Evolutionary conservation across 352 stramenopile species (phyloP).

Genomic region (Blastocystis sp.): DNA sequence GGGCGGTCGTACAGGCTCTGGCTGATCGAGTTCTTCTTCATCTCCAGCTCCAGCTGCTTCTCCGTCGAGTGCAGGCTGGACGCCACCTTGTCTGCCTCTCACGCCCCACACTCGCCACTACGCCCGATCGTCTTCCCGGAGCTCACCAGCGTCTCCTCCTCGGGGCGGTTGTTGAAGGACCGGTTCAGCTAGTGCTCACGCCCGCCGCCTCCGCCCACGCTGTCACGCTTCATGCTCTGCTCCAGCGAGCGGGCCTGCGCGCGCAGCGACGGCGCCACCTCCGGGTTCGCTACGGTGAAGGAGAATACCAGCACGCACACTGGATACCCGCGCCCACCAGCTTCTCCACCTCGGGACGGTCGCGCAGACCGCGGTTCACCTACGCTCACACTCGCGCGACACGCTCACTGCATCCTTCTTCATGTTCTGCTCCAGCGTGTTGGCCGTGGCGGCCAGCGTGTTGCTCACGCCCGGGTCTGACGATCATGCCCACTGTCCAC

Average conservation of each 20-base stretch:
- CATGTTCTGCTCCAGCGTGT: slow-evolving; percentile 15
- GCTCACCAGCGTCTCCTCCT: background rate
- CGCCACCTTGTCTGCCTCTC: slow-evolving; percentile 9
- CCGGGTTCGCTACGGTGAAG: background rate
- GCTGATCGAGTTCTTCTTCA: background rate
- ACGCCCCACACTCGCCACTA: background rate
- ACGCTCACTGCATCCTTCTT: background rate
- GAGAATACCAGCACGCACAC: background rate
- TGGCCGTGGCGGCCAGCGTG: background rate
- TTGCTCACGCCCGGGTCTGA: too few species aligned
- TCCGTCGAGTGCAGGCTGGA: slow-evolving; percentile 14
- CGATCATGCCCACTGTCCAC: too few species aligned
- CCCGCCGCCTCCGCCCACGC: background rate
- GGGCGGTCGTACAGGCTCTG: background rate
- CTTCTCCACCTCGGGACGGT: background rate
- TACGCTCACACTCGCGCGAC: too few species aligned
- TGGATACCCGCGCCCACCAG: background rate
- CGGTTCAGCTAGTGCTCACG: background rate
- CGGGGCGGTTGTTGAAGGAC: background rate
- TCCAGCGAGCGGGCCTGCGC: background rate
- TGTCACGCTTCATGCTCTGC: background rate
- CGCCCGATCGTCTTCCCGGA: slow-evolving; percentile 10
- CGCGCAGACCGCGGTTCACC: background rate
- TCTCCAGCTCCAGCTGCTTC: slow-evolving; percentile 28
- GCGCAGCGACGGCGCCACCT: background rate